Base-by-base conservation (phyloP, 2,329 filamentous ascomycete species). In the Penicillium digitatum region DNA sequence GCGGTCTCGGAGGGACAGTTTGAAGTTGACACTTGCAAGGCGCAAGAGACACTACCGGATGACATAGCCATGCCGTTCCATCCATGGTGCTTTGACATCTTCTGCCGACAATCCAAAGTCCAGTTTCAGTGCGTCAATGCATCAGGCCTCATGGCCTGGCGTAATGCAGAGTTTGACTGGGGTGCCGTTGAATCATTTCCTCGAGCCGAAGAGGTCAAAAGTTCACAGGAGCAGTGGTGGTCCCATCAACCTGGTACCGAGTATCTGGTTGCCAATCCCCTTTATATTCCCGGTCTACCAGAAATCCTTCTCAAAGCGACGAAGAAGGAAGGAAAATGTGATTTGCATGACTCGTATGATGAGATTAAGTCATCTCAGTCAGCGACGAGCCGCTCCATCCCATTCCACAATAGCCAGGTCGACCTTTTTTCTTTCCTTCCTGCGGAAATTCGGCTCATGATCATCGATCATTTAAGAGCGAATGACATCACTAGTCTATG, bases 61-160 rank as follows among this genome's bases (percentile, higher is more conserved):
- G 37, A 44, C 3, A 39, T 52, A 24, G 50, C 45, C 5, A 59
- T 64, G 56, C 62, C 59, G 3, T 63, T 64, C 29, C 61, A 63
- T 32, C 59, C 62, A 1, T 62, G 59, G 61, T 62, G 61, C 37
- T 63, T 64, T 26, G 59, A 62, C 49, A 62, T 62, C 18, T 61
- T 62, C 38, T 56, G 44, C 18, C 57, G 57, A 5, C 59, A 56
- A 38, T 59, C 61, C 2, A 56, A 59, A 42, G 16, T n/a, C 18
- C 54, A 42, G 2, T 59, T 64, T 27, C 34, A 48, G 16, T 14
- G n/a, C 7, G 24, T 62, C 11, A 55, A 61, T 18, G 9, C 50
- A 1, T 22, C 46, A 1, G 52, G 55, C 0, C 52, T 63, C 2
- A 58, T 62, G 37, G 54, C 49, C 4, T 63, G 57, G 58, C 61